These are phyloP conservation scores for Arctostaphylos glauca DNA, from an alignment of 148 eudicot species.

Conservation along the genomic window DNA sequence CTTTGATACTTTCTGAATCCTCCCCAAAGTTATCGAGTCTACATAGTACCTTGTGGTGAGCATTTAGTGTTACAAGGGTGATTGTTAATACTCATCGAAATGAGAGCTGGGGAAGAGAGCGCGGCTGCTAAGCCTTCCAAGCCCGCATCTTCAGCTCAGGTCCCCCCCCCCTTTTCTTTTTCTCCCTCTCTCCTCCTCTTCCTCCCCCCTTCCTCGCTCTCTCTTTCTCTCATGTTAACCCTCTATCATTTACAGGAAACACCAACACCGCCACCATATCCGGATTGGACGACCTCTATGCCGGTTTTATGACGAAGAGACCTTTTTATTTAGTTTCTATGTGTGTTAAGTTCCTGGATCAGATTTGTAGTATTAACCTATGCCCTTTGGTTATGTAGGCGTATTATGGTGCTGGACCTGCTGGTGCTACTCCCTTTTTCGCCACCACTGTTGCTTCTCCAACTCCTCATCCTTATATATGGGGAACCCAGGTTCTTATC, in stretches of 20 bases:
- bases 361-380: not conserved
- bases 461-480: constrained; percentile 76
- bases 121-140: constrained; percentile 67
- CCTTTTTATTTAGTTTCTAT: not conserved
- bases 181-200: constrained; percentile 12
- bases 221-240: not conserved
- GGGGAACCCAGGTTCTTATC: constrained; percentile 76
- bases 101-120: constrained; percentile 74
- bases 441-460: constrained; percentile 73
- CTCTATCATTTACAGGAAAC: constrained; percentile 50
- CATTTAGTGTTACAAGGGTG: too few relatives aligned
- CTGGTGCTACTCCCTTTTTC: constrained; percentile 42
- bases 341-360: too few relatives aligned
- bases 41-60: too few relatives aligned
- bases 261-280: constrained; percentile 52
- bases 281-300: constrained; percentile 78
- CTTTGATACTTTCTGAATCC: too few relatives aligned
- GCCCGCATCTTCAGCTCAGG: constrained; percentile 59
- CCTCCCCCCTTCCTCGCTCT: not conserved
- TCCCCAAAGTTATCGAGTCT: too few relatives aligned
- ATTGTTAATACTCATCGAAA: constrained; percentile 24
- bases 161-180: constrained; percentile 24
- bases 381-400: constrained; percentile 37
- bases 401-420: constrained; percentile 54
- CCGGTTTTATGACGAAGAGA: constrained; percentile 46